phyloP scores from a whole-genome alignment of 2,329 filamentous ascomycete species.

The Lizonia empirigonia region DNA sequence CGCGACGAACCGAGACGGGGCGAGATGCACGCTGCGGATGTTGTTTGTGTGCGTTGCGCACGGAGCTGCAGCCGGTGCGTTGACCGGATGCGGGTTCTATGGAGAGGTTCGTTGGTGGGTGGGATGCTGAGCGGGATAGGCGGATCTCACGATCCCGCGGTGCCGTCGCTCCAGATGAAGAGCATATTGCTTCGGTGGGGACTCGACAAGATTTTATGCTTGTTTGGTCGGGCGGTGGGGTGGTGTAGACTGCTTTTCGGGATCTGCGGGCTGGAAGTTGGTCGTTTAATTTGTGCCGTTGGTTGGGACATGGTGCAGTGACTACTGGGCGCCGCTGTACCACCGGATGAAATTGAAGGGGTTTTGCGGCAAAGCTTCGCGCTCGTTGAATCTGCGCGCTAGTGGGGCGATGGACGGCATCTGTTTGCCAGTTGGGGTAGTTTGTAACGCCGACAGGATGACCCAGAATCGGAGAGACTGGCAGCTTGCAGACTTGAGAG shows the following conservation, averaged over 20 bases:
- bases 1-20: neutral
- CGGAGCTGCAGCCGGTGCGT: neutral
- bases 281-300: neutral
- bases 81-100: neutral
- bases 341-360: conserved; percentile 18
- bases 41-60: conserved; percentile 2
- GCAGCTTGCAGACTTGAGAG: neutral
- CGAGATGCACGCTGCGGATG: too few relatives aligned
- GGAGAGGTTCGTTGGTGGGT: neutral
- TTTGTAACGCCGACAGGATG: neutral
- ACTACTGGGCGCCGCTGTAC: conserved; percentile 13
- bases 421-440: neutral
- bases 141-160: neutral
- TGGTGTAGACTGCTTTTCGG: neutral
- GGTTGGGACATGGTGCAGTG: neutral
- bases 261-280: neutral
- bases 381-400: conserved; percentile 9
- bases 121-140: neutral
- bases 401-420: neutral
- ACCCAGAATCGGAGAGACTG: neutral
- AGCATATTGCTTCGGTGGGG: neutral
- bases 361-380: conserved; percentile 11
- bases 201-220: neutral
- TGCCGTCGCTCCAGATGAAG: conserved; percentile 2
- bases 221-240: neutral